A percentile compares a stretch with the other conserved stretches of the same genome.
phyloP scores from a whole-genome alignment of 2,329 filamentous ascomycete species.

The Colletotrichum gigasporum region DNA sequence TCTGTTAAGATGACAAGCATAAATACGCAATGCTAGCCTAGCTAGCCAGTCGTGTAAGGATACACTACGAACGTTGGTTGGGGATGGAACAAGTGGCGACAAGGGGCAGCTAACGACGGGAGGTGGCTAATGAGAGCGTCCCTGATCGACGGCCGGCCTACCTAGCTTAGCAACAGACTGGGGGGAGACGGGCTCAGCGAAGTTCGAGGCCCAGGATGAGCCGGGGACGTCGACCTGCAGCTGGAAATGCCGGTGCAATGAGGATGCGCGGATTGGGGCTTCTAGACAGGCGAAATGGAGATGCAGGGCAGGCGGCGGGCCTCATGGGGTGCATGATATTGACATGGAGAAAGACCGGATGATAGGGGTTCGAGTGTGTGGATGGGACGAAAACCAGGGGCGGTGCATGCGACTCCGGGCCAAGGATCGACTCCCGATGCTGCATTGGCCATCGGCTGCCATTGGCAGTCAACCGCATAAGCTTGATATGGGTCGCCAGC shows the following conservation, averaged over 20 bases:
- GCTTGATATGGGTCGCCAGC: not conserved
- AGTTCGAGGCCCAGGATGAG: not conserved
- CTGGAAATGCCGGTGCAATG: not conserved
- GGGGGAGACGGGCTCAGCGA: too few species aligned
- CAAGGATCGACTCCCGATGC: slow-evolving; percentile 27
- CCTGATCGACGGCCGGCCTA: too few species aligned
- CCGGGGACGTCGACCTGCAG: not conserved
- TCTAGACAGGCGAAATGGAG: not conserved
- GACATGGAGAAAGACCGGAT: slow-evolving; percentile 8
- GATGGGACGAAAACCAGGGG: not conserved
- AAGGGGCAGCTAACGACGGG: slow-evolving; percentile 5
- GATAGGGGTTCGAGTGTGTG: not conserved
- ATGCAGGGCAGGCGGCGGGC: not conserved
- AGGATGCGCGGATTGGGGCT: too few species aligned
- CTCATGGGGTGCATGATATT: slow-evolving; percentile 8
- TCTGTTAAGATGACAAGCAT: not conserved
- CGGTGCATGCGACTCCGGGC: slow-evolving; percentile 3
- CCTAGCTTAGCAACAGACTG: too few species aligned
- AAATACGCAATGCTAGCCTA: not conserved
- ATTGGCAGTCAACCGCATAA: slow-evolving; percentile 19
- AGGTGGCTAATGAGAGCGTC: slow-evolving; percentile 13
- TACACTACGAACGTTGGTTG: not conserved
- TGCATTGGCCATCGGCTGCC: slow-evolving; percentile 7
- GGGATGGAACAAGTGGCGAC: not conserved
- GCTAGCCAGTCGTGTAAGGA: not conserved